Evolutionary conservation across 305 asterid genomes (phyloP).

Genomic region (Solanum hybrid): DNA sequence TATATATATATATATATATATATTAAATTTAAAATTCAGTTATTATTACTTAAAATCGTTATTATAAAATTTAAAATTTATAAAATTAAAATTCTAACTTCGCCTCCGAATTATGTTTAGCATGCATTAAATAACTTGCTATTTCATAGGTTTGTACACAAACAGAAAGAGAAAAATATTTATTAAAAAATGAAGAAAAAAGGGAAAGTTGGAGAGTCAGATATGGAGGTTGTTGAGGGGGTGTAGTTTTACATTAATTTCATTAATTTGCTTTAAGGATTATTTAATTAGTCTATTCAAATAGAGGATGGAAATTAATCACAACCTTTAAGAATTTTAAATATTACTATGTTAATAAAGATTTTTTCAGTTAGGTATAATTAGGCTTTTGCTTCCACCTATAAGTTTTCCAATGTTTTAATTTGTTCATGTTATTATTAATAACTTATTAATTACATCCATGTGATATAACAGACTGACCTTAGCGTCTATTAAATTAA

Average conservation of each 20-base stretch:
- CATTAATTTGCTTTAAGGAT: background rate
- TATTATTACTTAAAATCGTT: fast-evolving
- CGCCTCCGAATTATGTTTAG: background rate
- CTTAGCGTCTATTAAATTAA: background rate
- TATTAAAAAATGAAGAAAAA: background rate
- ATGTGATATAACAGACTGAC: background rate
- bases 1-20: background rate
- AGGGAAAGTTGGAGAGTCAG: background rate
- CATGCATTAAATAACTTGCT: background rate
- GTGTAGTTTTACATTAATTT: background rate
- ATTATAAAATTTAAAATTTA: background rate
- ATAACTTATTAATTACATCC: background rate
- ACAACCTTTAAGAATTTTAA: background rate
- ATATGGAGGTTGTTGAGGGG: constrained; percentile 2
- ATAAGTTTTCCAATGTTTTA: background rate
- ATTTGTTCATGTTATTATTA: background rate
- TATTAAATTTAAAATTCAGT: background rate
- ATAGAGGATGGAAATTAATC: background rate
- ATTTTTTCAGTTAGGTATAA: background rate
- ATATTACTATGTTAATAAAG: background rate
- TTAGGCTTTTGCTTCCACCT: background rate
- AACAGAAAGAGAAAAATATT: background rate
- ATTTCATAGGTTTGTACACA: background rate
- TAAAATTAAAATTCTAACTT: background rate
- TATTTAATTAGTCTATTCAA: background rate